Base-by-base conservation (phyloP, 257 asterid genomes). In the Solanum bulbocastanum region DNA sequence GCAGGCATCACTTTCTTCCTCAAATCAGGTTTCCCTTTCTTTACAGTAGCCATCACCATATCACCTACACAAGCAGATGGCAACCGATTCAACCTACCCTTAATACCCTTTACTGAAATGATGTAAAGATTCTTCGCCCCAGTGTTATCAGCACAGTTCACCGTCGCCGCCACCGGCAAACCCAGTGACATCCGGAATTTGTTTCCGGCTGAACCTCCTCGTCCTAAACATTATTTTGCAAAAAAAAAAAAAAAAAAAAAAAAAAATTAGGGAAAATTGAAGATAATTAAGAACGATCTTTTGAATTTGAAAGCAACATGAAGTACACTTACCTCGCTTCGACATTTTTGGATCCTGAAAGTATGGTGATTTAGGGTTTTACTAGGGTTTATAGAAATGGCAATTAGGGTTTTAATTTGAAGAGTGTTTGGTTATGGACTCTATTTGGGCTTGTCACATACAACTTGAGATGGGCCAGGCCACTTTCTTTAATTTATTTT, bases 1-100 rank as follows among this genome's bases (percentile, higher is more conserved):
- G 96, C 96, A 1, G 95, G 96, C 95, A 91, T 93, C n/a, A 93
- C 96, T 92, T 92, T 92, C 89, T 94, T 93, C 87, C 95, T 87
- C 88, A 93, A 84, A 33, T 93, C 98, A 87, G 96, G 96, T 88
- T 93, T 94, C 37, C 98, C 94, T 86, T 93, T 94, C 86, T 94
- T 93, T 68, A 93, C 98, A 33, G 97, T 93, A 62, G 94, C 94
- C 96, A 93, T 94, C 36, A 93, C 97, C 97, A 93, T 94, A 87
- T 94, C 95, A 14, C 93, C 95, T 2, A 93, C 97, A 75, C 97
- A 93, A 72, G 95, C 96, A 15, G 98, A 93, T 30, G 95, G 95
- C 62, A 93, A 90, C 89, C 95, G 88, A 44, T 94, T 94, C 56
- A 92, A 90, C 86, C 96, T 89, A 25, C 95, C 95, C 89, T 93